These are phyloP conservation scores for Ustilago crameri DNA, from an alignment of 1,284 basidiomycete species.

Conservation along the genomic window DNA sequence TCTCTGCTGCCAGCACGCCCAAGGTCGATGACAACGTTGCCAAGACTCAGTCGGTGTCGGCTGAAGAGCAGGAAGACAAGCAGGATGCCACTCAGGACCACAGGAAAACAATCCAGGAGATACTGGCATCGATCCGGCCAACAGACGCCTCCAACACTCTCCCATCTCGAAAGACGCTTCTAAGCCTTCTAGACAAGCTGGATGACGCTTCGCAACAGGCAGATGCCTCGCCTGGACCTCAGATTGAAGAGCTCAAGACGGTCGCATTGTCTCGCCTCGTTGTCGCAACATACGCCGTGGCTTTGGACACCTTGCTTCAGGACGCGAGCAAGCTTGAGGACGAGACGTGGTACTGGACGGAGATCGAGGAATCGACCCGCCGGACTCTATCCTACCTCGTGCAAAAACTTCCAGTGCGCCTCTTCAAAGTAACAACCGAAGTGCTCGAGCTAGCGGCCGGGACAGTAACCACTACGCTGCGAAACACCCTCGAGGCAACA, in stretches of 20 bases:
- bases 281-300: slow-evolving; percentile 46
- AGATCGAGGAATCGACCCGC: slow-evolving; percentile 49
- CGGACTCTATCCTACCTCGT: slow-evolving; percentile 43
- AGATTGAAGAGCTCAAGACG: slow-evolving; percentile 34
- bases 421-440: slow-evolving; percentile 32
- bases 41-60: slow-evolving; percentile 3
- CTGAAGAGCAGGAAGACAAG: slow-evolving; percentile 3
- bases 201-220: slow-evolving; percentile 19
- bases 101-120: slow-evolving; percentile 34
- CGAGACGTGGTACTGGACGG: slow-evolving; percentile 59
- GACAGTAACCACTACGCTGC: slow-evolving; percentile 26
- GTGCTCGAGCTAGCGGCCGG: slow-evolving; percentile 40
- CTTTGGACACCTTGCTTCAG: slow-evolving; percentile 47
- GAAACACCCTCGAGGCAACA: slow-evolving; percentile 23
- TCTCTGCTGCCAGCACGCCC: slow-evolving; percentile 31
- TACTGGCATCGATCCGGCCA: slow-evolving; percentile 26
- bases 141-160: slow-evolving; percentile 20
- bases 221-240: slow-evolving; percentile 3
- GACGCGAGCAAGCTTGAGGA: slow-evolving; percentile 53
- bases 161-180: slow-evolving; percentile 33
- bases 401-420: slow-evolving; percentile 49
- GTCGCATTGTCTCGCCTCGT: slow-evolving; percentile 52
- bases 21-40: slow-evolving; percentile 11
- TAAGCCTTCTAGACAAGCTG: slow-evolving; percentile 37
- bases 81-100: slow-evolving; percentile 16